Evolutionary conservation across 169 alveolate genomes (phyloP).

Genomic region (Eimeria praecox): DNA sequence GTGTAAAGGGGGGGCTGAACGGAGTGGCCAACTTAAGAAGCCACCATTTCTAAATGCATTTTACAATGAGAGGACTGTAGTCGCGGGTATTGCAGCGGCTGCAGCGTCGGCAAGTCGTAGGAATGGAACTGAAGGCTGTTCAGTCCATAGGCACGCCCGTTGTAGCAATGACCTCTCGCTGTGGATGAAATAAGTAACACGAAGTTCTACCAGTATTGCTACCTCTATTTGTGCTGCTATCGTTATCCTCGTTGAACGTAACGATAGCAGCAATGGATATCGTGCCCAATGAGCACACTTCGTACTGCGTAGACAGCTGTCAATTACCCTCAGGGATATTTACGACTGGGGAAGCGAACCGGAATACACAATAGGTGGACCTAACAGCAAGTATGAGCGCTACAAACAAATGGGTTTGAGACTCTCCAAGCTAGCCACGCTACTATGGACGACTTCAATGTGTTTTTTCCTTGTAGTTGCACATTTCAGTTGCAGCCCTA

Average conservation of each 20-base stretch:
- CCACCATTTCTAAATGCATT: not conserved
- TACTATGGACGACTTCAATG: not conserved
- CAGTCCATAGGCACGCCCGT: not conserved
- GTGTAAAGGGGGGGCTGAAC: not conserved
- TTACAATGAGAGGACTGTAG: not conserved
- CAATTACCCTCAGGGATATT: not conserved
- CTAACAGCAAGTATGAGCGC: not conserved
- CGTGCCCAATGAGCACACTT: not conserved
- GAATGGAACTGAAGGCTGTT: not conserved
- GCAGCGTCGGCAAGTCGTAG: not conserved
- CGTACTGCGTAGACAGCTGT: not conserved
- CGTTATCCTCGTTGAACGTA: too few species aligned
- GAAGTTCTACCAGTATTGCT: too few species aligned
- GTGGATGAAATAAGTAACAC: too few species aligned
- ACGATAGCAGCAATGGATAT: not conserved
- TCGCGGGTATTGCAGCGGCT: not conserved
- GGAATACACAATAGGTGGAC: not conserved
- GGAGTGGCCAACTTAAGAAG: not conserved
- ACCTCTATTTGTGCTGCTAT: too few species aligned
- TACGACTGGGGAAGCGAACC: not conserved
- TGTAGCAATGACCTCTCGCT: too few species aligned
- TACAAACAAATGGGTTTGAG: not conserved
- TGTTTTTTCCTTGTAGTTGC: not conserved
- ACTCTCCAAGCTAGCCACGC: not conserved
- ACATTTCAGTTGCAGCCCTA: not conserved